Evolutionary conservation across 2,329 filamentous ascomycete species (phyloP), one percentile per base, ranked within the genome.

Genomic region (Penicillium sp.): DNA sequence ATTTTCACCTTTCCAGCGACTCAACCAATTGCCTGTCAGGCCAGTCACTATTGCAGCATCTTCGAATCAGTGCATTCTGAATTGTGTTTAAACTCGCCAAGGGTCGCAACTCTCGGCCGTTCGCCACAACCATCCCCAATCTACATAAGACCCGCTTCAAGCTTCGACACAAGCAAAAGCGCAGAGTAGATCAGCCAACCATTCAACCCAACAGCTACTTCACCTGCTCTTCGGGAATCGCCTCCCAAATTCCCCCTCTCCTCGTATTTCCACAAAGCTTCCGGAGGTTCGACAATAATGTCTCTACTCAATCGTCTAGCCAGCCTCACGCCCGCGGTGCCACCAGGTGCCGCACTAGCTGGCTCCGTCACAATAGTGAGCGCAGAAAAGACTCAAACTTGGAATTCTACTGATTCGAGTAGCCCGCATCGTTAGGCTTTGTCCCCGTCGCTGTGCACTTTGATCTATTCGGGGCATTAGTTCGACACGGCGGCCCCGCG

Each of bases 401-500:
- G 8, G 4, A n/a, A 31, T 41, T 37, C 31, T 20, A 41, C 48
- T 57, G 41, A 58, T 35, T 17, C 17, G 28, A 22, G 5, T 45
- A 77, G 75, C 61, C 71, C 1, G 73, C 75, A 12, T 70, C 73
- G 0, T 55, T 77, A n/a, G 75, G 73, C 1, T 77, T 77, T 38
- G 66, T 77, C 2, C 74, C 75, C 2, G 72, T 77, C 20, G 75
- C 75, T 0, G 63, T 74, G 14, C 69, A 74, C 37, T 76, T 77
- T 57, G 57, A 72, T 45, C 62, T 77, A 11, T 76, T 77, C 50
- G 57, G 63, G 17, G 63, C 66, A 22, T 54, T 77, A 1, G 69
- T 71, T 6, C 55, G 48, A 7, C 62, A 72, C 34, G 67, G 66
- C 2, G 62, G 63, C 15, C 64, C 69, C 1, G 69, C 67, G 5